Evolutionary conservation across 768 basidiomycete species (phyloP).

Genomic region (Lentinus brumalis): DNA sequence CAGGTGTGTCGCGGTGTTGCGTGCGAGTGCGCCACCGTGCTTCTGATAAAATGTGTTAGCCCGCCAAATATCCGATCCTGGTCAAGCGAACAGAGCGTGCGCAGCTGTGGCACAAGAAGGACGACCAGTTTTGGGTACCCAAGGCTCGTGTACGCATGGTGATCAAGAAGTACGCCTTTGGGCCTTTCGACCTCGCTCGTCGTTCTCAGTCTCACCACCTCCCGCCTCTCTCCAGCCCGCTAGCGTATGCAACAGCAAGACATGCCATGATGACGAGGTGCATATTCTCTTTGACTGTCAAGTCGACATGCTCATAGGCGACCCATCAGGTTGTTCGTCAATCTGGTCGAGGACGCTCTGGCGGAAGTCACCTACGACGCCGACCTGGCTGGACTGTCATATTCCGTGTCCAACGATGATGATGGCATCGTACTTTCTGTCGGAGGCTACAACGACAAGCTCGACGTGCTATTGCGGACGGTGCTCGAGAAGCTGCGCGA

Average conservation of each 20-base stretch:
- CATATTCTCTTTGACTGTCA: slow-evolving; percentile 5
- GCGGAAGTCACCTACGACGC: slow-evolving; percentile 56
- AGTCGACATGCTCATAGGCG: too few species aligned
- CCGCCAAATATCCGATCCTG: slow-evolving; percentile 38
- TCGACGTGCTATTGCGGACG: slow-evolving; percentile 44
- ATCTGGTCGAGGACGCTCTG: slow-evolving; percentile 47
- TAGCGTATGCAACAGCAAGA: slow-evolving; percentile 34
- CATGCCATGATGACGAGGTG: slow-evolving; percentile 32
- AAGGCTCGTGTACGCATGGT: slow-evolving; percentile 42
- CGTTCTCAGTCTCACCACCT: too few species aligned
- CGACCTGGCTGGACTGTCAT: slow-evolving; percentile 49
- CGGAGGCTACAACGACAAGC: slow-evolving; percentile 55
- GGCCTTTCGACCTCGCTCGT: not conserved
- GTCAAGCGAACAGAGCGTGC: slow-evolving; percentile 39
- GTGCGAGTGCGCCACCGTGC: not conserved
- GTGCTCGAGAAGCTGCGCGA: slow-evolving; percentile 43
- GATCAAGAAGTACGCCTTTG: slow-evolving; percentile 35
- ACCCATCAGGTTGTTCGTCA: slow-evolving; percentile 21
- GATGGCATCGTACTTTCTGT: slow-evolving; percentile 43
- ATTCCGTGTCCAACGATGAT: slow-evolving; percentile 33
- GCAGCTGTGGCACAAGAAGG: slow-evolving; percentile 57
- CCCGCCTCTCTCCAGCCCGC: slow-evolving; percentile 31
- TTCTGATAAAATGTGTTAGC: slow-evolving; percentile 27
- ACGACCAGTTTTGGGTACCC: slow-evolving; percentile 61
- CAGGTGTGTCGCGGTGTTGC: slow-evolving; percentile 18